phyloP scores from a whole-genome alignment of 192 early-diverging fungal genomes.

The Coemansia sp. region DNA sequence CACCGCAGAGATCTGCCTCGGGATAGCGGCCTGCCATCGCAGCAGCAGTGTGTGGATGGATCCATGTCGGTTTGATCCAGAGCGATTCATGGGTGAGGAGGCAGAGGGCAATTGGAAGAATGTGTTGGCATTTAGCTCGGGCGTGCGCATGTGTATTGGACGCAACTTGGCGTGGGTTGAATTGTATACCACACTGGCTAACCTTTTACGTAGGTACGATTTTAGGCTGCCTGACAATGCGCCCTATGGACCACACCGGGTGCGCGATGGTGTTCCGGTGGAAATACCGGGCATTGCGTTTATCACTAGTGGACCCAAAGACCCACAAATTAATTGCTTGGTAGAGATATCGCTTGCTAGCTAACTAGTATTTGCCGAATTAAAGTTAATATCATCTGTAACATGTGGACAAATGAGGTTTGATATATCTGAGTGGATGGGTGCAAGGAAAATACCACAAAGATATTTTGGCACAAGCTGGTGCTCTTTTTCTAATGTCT shows the following conservation, averaged over 20 bases:
- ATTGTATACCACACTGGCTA: constrained; percentile 42
- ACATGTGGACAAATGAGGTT: no score
- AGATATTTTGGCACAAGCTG: no score
- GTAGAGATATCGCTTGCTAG: constrained; percentile 13
- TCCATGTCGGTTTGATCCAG: constrained; percentile 29
- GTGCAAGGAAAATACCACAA: no score
- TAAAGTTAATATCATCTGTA: no score
- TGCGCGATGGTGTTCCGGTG: background rate
- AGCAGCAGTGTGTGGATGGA: constrained; percentile 13
- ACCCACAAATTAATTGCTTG: constrained; percentile 24
- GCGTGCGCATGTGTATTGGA: constrained; percentile 44
- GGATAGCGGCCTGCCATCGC: constrained; percentile 35
- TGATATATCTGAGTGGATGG: no score
- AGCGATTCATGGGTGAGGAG: constrained; percentile 34
- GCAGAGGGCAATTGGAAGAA: constrained; percentile 4
- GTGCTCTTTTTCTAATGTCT: no score
- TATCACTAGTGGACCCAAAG: constrained; percentile 21
- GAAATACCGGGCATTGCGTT: constrained; percentile 18
- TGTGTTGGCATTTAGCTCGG: constrained; percentile 31
- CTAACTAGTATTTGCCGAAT: background rate
- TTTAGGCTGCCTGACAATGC: constrained; percentile 17
- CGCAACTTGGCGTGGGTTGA: constrained; percentile 40
- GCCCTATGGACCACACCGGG: constrained; percentile 23
- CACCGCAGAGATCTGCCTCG: constrained; percentile 14
- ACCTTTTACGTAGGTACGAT: constrained; percentile 36